Percentiles rank a stretch among this genome's conserved stretches.
Conservation (phyloP, 768 basidiomycete species). For the Boletus coccyginus region DNA sequence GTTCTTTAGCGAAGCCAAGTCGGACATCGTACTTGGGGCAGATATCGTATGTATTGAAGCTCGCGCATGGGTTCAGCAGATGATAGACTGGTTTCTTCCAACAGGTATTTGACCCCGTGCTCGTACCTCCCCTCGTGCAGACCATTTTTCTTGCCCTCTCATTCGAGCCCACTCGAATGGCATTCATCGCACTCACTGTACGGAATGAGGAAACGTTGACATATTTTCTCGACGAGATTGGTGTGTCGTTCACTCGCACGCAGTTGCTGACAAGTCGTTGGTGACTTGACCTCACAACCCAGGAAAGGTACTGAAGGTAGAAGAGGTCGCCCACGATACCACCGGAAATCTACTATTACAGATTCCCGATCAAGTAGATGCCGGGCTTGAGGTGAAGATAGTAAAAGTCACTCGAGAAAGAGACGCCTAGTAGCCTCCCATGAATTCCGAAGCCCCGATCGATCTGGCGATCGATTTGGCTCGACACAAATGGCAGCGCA, state of each 20-base stretch:
- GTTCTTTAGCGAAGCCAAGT: slow-evolving; percentile 39
- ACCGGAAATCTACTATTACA: slow-evolving; percentile 22
- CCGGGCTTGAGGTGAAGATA: slow-evolving; percentile 41
- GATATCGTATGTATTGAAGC: slow-evolving; percentile 48
- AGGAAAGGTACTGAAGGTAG: slow-evolving; percentile 26
- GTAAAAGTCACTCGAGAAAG: slow-evolving; percentile 37
- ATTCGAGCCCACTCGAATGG: slow-evolving; percentile 13
- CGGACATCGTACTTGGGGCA: slow-evolving; percentile 67
- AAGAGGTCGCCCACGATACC: slow-evolving; percentile 24
- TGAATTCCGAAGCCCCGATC: slow-evolving; percentile 3
- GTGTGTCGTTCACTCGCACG: slow-evolving; percentile 16
- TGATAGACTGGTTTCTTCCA: neutral
- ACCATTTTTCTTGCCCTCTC: slow-evolving; percentile 39
- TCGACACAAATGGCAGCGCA: slow-evolving; percentile 1
- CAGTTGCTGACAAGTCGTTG: neutral
- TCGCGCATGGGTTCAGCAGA: neutral
- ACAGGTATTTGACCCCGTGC: slow-evolving; percentile 66
- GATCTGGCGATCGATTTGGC: slow-evolving; percentile 16
- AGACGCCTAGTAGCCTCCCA: slow-evolving; percentile 3
- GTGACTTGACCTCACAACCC: neutral
- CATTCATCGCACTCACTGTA: slow-evolving; percentile 41
- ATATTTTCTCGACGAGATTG: slow-evolving; percentile 40
- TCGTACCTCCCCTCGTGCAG: slow-evolving; percentile 56
- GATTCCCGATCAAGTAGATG: slow-evolving; percentile 32
- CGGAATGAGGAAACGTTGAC: slow-evolving; percentile 54